Percentiles rank a stretch among this genome's conserved stretches.
These are phyloP conservation scores for Neurospora hispaniola DNA, from an alignment of 495 filamentous ascomycete genomes.

Conservation along the genomic window DNA sequence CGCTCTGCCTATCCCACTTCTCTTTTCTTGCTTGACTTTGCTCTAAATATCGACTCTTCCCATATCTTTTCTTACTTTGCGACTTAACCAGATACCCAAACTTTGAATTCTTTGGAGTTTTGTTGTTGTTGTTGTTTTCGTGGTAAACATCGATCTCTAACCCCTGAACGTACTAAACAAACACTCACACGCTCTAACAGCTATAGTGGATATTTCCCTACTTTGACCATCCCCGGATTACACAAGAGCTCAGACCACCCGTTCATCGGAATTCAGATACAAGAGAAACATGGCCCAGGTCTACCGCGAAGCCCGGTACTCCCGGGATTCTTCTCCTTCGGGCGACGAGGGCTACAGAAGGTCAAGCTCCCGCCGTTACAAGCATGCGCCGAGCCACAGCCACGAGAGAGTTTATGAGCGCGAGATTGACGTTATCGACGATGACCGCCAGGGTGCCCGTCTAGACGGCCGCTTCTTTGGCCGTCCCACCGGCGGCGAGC, in stretches of 20 bases:
- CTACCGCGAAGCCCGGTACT: conserved; percentile 38
- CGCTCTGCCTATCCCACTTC: not conserved
- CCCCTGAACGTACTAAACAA: not conserved
- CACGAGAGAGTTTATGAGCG: conserved; percentile 29
- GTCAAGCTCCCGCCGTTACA: conserved; percentile 46
- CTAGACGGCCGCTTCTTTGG: conserved; percentile 13
- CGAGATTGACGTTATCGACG: conserved; percentile 37
- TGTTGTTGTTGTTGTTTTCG: not conserved
- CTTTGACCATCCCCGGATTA: not conserved
- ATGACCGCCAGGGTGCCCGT: conserved; percentile 34
- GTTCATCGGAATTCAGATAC: not conserved
- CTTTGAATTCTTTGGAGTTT: not conserved
- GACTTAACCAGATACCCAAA: not conserved
- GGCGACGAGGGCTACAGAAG: conserved; percentile 38
- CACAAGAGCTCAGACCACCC: not conserved
- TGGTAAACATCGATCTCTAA: not conserved
- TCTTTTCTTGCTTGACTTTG: not conserved
- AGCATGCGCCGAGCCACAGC: conserved; percentile 33
- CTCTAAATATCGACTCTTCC: not conserved
- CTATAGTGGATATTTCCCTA: not conserved
- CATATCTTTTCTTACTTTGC: not conserved
- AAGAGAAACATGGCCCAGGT: conserved; percentile 30
- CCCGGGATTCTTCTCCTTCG: conserved; percentile 34
- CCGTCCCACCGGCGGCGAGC: conserved; percentile 24
- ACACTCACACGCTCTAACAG: not conserved